Percentiles rank a stretch among this genome's conserved stretches.
These are phyloP conservation scores for Psilocybe subaeruginosa DNA, from an alignment of 768 basidiomycete genomes.

Conservation along the genomic window DNA sequence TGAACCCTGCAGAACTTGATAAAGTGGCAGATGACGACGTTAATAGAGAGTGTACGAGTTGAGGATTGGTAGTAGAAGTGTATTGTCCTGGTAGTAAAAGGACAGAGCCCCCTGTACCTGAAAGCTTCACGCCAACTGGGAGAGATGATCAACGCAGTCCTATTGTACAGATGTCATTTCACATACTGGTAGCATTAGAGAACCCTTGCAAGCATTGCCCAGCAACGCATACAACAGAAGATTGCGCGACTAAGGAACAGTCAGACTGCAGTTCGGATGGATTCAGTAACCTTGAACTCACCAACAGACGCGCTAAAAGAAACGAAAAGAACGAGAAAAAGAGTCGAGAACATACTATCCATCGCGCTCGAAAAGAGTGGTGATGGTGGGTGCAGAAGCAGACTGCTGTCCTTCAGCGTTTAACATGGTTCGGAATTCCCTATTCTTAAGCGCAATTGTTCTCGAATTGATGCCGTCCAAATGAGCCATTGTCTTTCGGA, in stretches of 20 bases:
- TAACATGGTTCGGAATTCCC: not conserved
- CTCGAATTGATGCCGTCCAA: not conserved
- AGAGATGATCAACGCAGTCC: not conserved
- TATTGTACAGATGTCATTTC: not conserved
- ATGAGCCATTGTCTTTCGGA: not conserved
- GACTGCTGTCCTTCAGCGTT: slow-evolving; percentile 1
- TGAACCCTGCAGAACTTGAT: slow-evolving; percentile 66
- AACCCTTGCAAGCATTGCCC: slow-evolving; percentile 86
- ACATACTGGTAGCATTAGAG: slow-evolving; percentile 70
- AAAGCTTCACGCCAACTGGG: slow-evolving; percentile 72
- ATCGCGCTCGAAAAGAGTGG: slow-evolving; percentile 19
- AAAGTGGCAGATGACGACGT: slow-evolving; percentile 66
- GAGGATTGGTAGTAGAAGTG: slow-evolving; percentile 68
- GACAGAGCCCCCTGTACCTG: slow-evolving; percentile 54
- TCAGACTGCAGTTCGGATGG: slow-evolving; percentile 4
- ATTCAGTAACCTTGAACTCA: slow-evolving; percentile 25
- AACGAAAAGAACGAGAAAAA: slow-evolving; percentile 34
- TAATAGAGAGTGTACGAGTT: slow-evolving; percentile 68
- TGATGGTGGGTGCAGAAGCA: slow-evolving; percentile 21
- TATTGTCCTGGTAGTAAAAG: slow-evolving; percentile 82
- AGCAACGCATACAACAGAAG: slow-evolving; percentile 79
- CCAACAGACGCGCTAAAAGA: slow-evolving; percentile 37
- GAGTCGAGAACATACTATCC: slow-evolving; percentile 35
- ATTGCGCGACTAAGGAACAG: slow-evolving; percentile 50
- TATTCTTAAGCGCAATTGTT: not conserved